phyloP scores from a whole-genome alignment of 2,329 filamentous ascomycete species.

The Colletotrichum cuscutae region DNA sequence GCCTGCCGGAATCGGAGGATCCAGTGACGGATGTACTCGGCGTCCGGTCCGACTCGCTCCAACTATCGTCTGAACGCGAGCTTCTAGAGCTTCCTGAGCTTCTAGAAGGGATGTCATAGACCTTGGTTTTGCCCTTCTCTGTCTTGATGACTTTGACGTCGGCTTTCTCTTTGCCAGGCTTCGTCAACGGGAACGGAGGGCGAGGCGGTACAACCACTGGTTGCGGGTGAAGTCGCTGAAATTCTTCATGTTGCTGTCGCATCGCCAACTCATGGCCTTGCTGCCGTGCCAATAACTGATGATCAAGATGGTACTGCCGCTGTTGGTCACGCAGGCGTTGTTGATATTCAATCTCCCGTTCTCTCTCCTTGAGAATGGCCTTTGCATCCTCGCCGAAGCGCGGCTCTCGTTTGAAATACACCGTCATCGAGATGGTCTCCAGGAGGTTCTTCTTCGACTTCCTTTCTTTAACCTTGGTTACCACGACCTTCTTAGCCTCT shows the following conservation, averaged over 20 bases:
- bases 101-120: slow-evolving; percentile 12
- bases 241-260: slow-evolving; percentile 1
- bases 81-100: slow-evolving; percentile 36
- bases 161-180: neutral
- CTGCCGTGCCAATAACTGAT: neutral
- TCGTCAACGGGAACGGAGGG: neutral
- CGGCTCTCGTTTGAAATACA: slow-evolving; percentile 57
- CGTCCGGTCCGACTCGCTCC: slow-evolving; percentile 29
- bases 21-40: slow-evolving; percentile 37
- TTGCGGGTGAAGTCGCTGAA: slow-evolving; percentile 6
- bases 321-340: slow-evolving; percentile 16
- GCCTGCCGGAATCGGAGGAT: slow-evolving; percentile 25
- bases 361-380: slow-evolving; percentile 30
- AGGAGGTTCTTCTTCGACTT: slow-evolving; percentile 43
- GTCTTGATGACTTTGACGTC: slow-evolving; percentile 20
- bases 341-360: slow-evolving; percentile 32
- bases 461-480: slow-evolving; percentile 33
- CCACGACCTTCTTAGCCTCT: slow-evolving; percentile 17
- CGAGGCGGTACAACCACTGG: neutral
- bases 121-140: slow-evolving; percentile 21
- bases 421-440: slow-evolving; percentile 54
- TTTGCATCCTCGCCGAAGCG: slow-evolving; percentile 43
- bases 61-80: slow-evolving; percentile 8
- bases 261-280: neutral
- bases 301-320: slow-evolving; percentile 10